Conservation (phyloP, 169 alveolate species). For the Miamiensis avidus region DNA sequence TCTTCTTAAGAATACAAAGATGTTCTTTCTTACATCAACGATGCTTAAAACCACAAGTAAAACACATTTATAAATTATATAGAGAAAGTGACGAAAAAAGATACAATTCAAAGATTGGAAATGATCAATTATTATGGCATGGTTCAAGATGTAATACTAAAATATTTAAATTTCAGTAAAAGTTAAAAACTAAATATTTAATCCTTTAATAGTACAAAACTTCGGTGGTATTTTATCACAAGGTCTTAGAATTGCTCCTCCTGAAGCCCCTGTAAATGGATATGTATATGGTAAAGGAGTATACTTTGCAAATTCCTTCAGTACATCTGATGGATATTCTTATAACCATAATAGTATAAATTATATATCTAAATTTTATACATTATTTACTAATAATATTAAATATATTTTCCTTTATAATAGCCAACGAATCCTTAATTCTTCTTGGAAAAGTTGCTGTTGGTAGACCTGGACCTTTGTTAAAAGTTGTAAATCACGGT, state of each 20-base stretch:
- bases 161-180: too few species aligned
- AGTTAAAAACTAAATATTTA: too few species aligned
- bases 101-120: constrained; percentile 62
- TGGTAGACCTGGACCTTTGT: background rate
- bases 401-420: too few species aligned
- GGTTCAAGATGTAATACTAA: constrained; percentile 90
- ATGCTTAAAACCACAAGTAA: constrained; percentile 62
- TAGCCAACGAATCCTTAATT: background rate
- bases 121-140: constrained; percentile 89
- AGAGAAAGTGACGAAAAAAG: constrained; percentile 77
- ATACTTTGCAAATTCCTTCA: constrained; percentile 90
- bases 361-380: too few species aligned
- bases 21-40: too few species aligned
- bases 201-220: too few species aligned
- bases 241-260: constrained; percentile 93
- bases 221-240: constrained; percentile 88
- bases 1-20: too few species aligned
- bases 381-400: too few species aligned
- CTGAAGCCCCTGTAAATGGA: constrained; percentile 92
- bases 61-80: constrained; percentile 63
- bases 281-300: constrained; percentile 94
- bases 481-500: too few species aligned
- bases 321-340: constrained; percentile 88
- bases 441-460: background rate
- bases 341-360: constrained; percentile 20